Conservation (phyloP, 2,329 filamentous ascomycete genomes). For the Zymoseptoria brevis region DNA sequence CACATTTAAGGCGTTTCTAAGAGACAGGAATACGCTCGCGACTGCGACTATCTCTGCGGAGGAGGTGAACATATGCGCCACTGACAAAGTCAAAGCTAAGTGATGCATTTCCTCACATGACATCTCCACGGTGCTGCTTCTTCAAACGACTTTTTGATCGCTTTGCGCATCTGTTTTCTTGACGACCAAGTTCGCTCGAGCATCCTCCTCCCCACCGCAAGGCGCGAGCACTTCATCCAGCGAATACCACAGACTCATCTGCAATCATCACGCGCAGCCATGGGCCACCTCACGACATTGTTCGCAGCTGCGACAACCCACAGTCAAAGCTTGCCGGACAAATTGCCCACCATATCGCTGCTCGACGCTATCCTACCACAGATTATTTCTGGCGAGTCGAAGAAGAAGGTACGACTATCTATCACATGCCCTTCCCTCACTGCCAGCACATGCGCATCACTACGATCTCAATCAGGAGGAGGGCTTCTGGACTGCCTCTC, state of each 20-base stretch:
- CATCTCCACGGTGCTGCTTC: neutral
- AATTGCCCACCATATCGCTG: constrained; percentile 23
- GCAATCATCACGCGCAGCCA: constrained; percentile 1
- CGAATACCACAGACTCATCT: neutral
- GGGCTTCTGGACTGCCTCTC: neutral
- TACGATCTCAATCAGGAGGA: neutral
- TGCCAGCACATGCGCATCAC: neutral
- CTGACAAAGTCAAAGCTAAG: neutral
- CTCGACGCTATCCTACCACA: constrained; percentile 26
- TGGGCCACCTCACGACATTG: constrained; percentile 25
- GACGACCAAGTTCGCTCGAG: neutral
- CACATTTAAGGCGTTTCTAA: neutral
- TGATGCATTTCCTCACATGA: neutral
- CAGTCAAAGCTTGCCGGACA: constrained; percentile 22
- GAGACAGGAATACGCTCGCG: neutral
- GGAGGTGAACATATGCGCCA: neutral
- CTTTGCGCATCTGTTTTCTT: neutral
- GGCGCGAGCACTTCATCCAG: neutral
- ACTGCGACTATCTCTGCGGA: neutral
- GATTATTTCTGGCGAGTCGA: constrained; percentile 1
- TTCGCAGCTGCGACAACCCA: constrained; percentile 21
- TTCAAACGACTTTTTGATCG: neutral
- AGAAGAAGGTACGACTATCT: constrained; percentile 16
- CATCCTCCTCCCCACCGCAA: neutral
- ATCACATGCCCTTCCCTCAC: constrained; percentile 3